These are phyloP conservation scores for Golubevia pallescens DNA, from an alignment of 1,284 basidiomycete species.

Conservation along the genomic window DNA sequence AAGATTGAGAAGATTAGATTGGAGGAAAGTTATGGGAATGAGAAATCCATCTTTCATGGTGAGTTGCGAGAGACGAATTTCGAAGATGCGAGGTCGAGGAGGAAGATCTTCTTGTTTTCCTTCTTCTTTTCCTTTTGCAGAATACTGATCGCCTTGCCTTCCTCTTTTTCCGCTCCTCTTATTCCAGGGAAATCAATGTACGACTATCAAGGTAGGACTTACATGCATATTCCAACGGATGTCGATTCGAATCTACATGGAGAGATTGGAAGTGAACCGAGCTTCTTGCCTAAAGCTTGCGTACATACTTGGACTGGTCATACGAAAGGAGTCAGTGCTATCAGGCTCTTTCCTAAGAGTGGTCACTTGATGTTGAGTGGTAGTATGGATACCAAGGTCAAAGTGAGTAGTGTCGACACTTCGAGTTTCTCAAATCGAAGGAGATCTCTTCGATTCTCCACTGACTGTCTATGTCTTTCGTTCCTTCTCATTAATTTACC, in stretches of 20 bases:
- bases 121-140: no score
- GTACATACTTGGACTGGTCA: slow-evolving; percentile 98
- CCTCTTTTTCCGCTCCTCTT: no score
- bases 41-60: no score
- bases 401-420: no score
- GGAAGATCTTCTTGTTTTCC: no score
- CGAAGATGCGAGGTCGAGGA: no score
- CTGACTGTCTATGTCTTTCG: background rate
- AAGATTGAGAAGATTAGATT: no score
- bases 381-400: slow-evolving; percentile 98
- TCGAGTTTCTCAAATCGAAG: slow-evolving; percentile 5
- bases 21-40: no score
- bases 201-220: slow-evolving; percentile 97
- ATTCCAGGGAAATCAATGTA: slow-evolving; percentile 82
- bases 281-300: slow-evolving; percentile 91
- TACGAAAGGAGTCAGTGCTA: slow-evolving; percentile 91
- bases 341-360: slow-evolving; percentile 87
- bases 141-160: no score
- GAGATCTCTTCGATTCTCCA: background rate
- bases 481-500: no score
- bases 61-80: no score
- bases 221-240: slow-evolving; percentile 85
- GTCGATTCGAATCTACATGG: slow-evolving; percentile 73
- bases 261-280: slow-evolving; percentile 84
- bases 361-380: slow-evolving; percentile 91